phyloP scores from a whole-genome alignment of 192 early-diverging fungal species.

The Backusella circina region DNA sequence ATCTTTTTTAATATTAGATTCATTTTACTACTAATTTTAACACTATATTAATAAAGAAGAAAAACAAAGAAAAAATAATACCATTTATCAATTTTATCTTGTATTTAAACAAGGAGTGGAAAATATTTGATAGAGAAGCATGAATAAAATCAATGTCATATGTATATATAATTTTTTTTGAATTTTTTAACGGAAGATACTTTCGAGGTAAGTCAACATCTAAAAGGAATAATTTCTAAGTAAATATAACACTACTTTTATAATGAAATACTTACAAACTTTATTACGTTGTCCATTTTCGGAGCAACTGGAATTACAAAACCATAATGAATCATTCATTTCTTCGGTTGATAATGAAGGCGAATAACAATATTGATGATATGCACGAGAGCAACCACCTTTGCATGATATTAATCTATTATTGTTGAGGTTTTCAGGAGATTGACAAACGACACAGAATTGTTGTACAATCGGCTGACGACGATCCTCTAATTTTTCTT shows the following conservation, averaged over 20 bases:
- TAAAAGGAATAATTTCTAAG: not conserved
- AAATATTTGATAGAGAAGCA: too few relatives aligned
- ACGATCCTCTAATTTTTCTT: slow-evolving; percentile 18
- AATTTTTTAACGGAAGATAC: slow-evolving; percentile 17
- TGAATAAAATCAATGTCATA: too few relatives aligned
- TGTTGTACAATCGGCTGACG: slow-evolving; percentile 15
- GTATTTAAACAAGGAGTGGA: not conserved
- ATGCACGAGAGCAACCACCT: slow-evolving; percentile 22
- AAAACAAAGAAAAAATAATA: not conserved
- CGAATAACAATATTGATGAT: slow-evolving; percentile 10
- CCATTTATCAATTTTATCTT: not conserved
- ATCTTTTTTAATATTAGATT: not conserved
- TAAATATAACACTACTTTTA: not conserved
- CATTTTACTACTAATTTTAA: not conserved
- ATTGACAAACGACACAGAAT: slow-evolving; percentile 18
- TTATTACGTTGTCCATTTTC: slow-evolving; percentile 7
- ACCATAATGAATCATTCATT: not conserved
- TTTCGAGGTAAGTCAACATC: slow-evolving; percentile 29
- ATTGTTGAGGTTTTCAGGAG: not conserved
- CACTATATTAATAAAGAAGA: not conserved
- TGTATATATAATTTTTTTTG: too few relatives aligned
- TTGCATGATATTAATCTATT: slow-evolving; percentile 8
- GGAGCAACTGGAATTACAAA: slow-evolving; percentile 9
- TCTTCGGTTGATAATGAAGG: not conserved
- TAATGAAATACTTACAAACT: slow-evolving; percentile 1